Conservation (phyloP, 2,329 filamentous ascomycete species). For the Penicillium glabrum region DNA sequence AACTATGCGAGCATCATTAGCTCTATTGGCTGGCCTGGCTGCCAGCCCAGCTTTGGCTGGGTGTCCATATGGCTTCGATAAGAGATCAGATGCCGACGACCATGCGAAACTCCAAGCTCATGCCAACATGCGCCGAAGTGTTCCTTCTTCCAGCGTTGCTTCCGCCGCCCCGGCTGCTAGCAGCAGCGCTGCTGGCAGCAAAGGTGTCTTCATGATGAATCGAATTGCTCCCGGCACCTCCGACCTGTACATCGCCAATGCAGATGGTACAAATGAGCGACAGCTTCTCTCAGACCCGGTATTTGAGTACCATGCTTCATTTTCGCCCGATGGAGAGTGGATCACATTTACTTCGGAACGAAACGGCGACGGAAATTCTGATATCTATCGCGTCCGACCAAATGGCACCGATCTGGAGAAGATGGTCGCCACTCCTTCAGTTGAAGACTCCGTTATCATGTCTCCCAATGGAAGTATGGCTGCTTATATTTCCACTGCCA, state of each 20-base stretch:
- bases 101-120: neutral
- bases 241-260: constrained; percentile 4
- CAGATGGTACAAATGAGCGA: constrained; percentile 40
- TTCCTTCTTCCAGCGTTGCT: too few relatives aligned
- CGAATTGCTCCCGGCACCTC: constrained; percentile 1
- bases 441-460: constrained; percentile 40
- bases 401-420: constrained; percentile 39
- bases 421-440: constrained; percentile 34
- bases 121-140: neutral
- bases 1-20: neutral
- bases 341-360: constrained; percentile 44
- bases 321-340: constrained; percentile 39
- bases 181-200: neutral
- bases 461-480: too few relatives aligned
- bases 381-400: constrained; percentile 39
- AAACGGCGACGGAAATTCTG: constrained; percentile 41
- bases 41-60: neutral
- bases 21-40: neutral
- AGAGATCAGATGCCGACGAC: neutral
- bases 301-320: constrained; percentile 44
- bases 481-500: too few relatives aligned
- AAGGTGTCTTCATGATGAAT: constrained; percentile 22
- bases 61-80: neutral
- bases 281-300: constrained; percentile 30
- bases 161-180: neutral